Evolutionary conservation across 1,284 basidiomycete genomes (phyloP).

Genomic region (Rhizoctonia solani): DNA sequence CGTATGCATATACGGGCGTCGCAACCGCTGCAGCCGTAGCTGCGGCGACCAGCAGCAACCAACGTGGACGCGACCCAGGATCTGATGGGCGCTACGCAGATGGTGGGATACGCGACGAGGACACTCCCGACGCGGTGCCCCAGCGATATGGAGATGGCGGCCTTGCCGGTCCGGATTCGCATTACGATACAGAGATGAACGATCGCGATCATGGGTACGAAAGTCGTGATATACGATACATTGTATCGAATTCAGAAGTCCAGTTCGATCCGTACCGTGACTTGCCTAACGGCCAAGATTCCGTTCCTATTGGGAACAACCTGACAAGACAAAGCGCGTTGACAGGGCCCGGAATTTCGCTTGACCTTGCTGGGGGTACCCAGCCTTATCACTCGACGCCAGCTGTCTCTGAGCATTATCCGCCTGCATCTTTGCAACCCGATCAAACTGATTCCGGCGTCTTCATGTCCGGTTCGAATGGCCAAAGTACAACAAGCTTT

Average conservation of each 20-base stretch:
- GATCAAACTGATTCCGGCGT: too few species aligned
- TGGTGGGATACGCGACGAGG: slow-evolving; percentile 19
- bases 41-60: background rate
- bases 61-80: slow-evolving; percentile 2
- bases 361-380: background rate
- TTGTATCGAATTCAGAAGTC: background rate
- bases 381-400: too few species aligned
- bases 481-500: too few species aligned
- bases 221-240: background rate
- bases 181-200: slow-evolving; percentile 10
- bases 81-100: slow-evolving; percentile 7
- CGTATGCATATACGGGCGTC: slow-evolving; percentile 8
- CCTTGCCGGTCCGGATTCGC: slow-evolving; percentile 18
- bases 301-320: background rate
- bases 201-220: background rate
- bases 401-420: too few species aligned
- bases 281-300: background rate
- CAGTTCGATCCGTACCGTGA: slow-evolving; percentile 20
- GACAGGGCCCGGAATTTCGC: background rate
- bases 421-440: too few species aligned
- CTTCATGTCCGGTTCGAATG: too few species aligned
- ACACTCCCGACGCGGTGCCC: slow-evolving; percentile 1
- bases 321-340: background rate
- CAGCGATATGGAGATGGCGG: slow-evolving; percentile 19
- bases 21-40: slow-evolving; percentile 5